Percentiles rank a stretch among this genome's conserved stretches.
These are phyloP conservation scores for Daldinia bambusicola DNA, from an alignment of 495 filamentous ascomycete species.

Conservation along the genomic window DNA sequence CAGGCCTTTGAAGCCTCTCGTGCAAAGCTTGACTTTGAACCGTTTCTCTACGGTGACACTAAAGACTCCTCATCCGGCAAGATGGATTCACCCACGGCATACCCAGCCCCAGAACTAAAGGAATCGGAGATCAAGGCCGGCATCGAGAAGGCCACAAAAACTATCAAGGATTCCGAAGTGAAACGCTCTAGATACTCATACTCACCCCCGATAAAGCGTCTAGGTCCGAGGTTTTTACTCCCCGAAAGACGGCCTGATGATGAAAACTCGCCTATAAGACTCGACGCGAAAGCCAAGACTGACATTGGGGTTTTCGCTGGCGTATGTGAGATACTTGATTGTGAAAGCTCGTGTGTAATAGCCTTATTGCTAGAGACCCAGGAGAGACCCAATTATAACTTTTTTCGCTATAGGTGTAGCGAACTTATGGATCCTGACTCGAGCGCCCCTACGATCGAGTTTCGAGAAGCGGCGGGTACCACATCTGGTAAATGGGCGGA, in stretches of 20 bases:
- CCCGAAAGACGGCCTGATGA: not conserved
- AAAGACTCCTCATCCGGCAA: not conserved
- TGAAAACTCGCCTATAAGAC: not conserved
- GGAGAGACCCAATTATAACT: conserved; percentile 26
- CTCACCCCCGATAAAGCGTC: not conserved
- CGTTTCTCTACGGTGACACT: not conserved
- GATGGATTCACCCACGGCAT: not conserved
- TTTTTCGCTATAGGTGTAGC: conserved; percentile 3
- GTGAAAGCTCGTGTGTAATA: not conserved
- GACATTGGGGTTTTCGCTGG: not conserved
- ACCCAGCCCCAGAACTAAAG: not conserved
- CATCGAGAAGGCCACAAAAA: not conserved
- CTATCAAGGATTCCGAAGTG: not conserved
- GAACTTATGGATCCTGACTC: not conserved
- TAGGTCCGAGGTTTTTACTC: not conserved
- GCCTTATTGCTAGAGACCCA: not conserved
- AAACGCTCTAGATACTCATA: not conserved
- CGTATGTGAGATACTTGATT: not conserved
- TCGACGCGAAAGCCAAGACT: not conserved
- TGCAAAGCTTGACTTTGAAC: not conserved
- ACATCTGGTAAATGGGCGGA: conserved; percentile 36
- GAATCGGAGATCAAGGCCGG: not conserved
- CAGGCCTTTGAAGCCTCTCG: not conserved
- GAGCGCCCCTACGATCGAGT: conserved; percentile 51
- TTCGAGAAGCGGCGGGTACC: conserved; percentile 52